These are phyloP conservation scores for Botrytis pseudocinerea DNA, from an alignment of 2,329 filamentous ascomycete genomes.

Conservation along the genomic window DNA sequence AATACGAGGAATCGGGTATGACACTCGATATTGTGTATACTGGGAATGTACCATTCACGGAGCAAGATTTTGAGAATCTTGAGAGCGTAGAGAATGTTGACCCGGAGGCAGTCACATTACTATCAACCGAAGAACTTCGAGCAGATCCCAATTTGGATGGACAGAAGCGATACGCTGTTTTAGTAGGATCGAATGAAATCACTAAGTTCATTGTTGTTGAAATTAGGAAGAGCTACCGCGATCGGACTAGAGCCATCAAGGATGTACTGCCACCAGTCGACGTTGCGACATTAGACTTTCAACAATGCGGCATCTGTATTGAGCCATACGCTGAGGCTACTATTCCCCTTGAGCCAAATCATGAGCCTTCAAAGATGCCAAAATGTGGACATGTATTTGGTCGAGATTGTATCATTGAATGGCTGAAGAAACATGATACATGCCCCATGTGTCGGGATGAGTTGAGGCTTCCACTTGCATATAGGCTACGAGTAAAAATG, in stretches of 20 bases:
- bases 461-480: background rate
- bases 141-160: background rate
- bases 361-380: background rate
- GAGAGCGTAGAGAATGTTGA: background rate
- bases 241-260: background rate
- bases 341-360: background rate
- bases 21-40: background rate
- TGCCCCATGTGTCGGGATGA: conserved; percentile 7
- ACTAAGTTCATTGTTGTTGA: background rate
- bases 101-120: background rate
- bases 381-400: conserved; percentile 7
- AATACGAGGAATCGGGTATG: background rate
- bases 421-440: background rate
- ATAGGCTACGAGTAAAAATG: background rate
- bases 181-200: accelerated
- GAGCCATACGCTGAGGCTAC: background rate
- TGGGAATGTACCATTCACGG: background rate
- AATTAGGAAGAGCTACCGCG: background rate
- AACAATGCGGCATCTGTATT: background rate
- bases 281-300: background rate
- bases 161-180: background rate
- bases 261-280: background rate
- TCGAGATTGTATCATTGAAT: background rate
- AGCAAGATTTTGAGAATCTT: background rate
- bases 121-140: background rate